A percentile compares a stretch with the other conserved stretches of the same genome.
Conservation (phyloP, 2,329 filamentous ascomycete genomes). For the Drechslera avenae region DNA sequence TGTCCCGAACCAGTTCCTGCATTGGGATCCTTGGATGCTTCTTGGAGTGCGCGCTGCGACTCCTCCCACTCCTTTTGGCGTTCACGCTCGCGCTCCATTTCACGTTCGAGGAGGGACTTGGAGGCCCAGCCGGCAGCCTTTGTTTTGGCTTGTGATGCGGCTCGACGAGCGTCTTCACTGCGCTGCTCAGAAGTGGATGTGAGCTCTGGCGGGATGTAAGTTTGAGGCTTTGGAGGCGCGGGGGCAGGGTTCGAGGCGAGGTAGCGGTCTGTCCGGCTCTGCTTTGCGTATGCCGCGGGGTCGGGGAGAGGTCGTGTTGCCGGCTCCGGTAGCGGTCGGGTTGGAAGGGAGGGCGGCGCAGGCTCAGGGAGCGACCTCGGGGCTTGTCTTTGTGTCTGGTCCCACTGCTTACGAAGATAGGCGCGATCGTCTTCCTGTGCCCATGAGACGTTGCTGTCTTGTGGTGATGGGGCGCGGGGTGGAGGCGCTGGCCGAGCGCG, state of each 20-base stretch:
- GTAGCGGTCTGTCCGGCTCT: constrained; percentile 62
- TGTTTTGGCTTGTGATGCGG: constrained; percentile 63
- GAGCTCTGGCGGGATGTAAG: constrained; percentile 57
- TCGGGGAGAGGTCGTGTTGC: constrained; percentile 41
- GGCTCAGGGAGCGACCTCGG: constrained; percentile 44
- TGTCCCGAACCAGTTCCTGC: constrained; percentile 71
- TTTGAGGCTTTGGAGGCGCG: constrained; percentile 48
- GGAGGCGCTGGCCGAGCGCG: constrained; percentile 41
- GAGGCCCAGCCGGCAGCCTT: constrained; percentile 67
- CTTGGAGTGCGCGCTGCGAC: constrained; percentile 68
- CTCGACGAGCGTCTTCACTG: constrained; percentile 65
- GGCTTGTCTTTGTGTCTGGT: constrained; percentile 45
- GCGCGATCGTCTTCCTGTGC: constrained; percentile 68
- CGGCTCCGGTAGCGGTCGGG: constrained; percentile 58
- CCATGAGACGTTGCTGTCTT: constrained; percentile 66
- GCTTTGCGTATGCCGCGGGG: constrained; percentile 39
- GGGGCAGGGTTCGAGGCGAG: constrained; percentile 62
- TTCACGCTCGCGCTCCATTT: constrained; percentile 80
- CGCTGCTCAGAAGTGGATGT: constrained; percentile 66
- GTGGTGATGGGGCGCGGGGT: constrained; percentile 49
- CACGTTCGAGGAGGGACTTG: constrained; percentile 75
- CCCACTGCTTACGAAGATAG: constrained; percentile 64
- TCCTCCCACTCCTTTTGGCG: constrained; percentile 82
- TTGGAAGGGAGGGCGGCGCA: constrained; percentile 37
- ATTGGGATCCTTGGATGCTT: constrained; percentile 58